A percentile compares a stretch with the other conserved stretches of the same genome.
Conservation (phyloP, 2,329 filamentous ascomycete species). For the Diaporthe sp. region DNA sequence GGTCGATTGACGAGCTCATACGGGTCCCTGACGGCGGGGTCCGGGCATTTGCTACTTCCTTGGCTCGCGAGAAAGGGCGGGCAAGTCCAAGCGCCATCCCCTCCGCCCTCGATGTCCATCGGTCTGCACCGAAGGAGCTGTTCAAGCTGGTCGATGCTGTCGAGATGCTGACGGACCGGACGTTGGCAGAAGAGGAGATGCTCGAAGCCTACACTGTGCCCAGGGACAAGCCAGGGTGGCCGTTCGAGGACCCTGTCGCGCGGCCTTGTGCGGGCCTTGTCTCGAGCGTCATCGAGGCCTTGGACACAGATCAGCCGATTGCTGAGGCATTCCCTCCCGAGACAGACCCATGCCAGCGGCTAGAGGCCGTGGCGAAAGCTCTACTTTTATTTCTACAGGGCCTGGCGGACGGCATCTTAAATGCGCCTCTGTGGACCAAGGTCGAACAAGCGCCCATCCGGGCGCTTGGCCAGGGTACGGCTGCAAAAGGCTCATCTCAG, state of each 20-base stretch:
- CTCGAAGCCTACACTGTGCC: constrained; percentile 67
- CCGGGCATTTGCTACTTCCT: constrained; percentile 60
- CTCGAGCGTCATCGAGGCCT: constrained; percentile 67
- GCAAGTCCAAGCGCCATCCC: constrained; percentile 62
- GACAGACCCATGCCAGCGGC: constrained; percentile 72
- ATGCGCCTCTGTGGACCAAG: constrained; percentile 76
- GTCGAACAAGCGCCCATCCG: constrained; percentile 67
- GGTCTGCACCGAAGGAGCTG: constrained; percentile 88
- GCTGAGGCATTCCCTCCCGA: constrained; percentile 73
- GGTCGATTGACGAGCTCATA: constrained; percentile 90
- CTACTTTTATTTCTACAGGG: constrained; percentile 81
- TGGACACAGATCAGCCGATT: constrained; percentile 79
- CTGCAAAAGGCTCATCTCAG: constrained; percentile 46
- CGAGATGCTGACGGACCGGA: constrained; percentile 68
- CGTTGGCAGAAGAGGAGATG: constrained; percentile 73
- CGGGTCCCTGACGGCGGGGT: constrained; percentile 87
- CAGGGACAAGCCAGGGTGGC: constrained; percentile 69
- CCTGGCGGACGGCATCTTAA: constrained; percentile 84
- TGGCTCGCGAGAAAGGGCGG: constrained; percentile 47
- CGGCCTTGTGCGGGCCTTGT: constrained; percentile 31
- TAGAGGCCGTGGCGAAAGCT: constrained; percentile 81
- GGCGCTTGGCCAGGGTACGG: constrained; percentile 49
- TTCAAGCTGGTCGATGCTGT: constrained; percentile 90
- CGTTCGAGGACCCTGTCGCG: constrained; percentile 57
- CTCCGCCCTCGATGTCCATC: constrained; percentile 72